Base-by-base conservation (phyloP, 140 eudicot genomes). In the Cichorium intybus region DNA sequence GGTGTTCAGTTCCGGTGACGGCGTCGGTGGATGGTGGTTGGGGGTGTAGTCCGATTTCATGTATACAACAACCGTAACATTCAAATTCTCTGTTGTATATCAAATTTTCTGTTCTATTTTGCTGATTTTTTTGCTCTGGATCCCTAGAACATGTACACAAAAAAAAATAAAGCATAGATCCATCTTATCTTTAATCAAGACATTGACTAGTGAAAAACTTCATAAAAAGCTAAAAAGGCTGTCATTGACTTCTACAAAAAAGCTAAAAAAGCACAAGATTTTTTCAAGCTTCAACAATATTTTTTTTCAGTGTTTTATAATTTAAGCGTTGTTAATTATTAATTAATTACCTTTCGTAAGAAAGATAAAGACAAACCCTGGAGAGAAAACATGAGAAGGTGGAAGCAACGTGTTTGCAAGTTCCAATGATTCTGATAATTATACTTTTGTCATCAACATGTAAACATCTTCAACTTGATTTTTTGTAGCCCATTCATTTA, bases 401-500 rank as follows among this genome's bases (percentile, higher is more conserved):
- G 97, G 97, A 33, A 75, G 81, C 68, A 71, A 59, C 41, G 31
- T 37, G 46, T 80, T 84, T 55, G 80, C 81, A 62, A 39, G 21
- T 26, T 90, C 82, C 66, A 87, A 48, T 46, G 79, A 71, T 69
- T 41, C 75, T n/a, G 68, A 58, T 70, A 90, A n/a, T n/a, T n/a
- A 66, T 46, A 75, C 90, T 41, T 50, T 64, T 41, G 86, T 78
- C 7, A 76, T 60, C 74, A 84, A 59, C 95, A 90, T 87, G 85
- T 75, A 90, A 26, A 87, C 75, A 70, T 90, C 94, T 12, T 75
- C 96, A 2, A 74, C 95, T 78, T 82, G 84, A 74, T 87, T 79
- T 76, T 87, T 87, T 31, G 79, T 46, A 51, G 34, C 68, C 90
- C 94, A 17, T 20, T 55, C n/a, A n/a, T n/a, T n/a, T n/a, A n/a